Base-by-base conservation (phyloP, 2,329 filamentous ascomycete genomes). In the Ophiosphaerella herpotricha region DNA sequence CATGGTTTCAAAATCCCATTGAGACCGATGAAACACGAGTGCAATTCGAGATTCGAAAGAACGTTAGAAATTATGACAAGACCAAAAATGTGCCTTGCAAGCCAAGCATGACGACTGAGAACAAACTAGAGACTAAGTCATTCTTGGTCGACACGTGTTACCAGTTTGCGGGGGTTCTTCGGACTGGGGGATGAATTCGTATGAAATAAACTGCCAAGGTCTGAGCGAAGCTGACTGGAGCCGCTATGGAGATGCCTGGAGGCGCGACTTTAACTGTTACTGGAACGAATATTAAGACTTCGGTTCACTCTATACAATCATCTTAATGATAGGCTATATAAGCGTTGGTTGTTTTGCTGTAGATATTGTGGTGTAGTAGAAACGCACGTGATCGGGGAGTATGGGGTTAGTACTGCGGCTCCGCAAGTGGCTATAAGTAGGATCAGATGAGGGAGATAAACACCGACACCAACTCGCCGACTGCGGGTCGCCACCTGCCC, bases 61-160 rank as follows among this genome's bases (percentile, higher is more conserved):
- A 36, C 1, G 33, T 58, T 31, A 11, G 29, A n/a, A 26, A 36
- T 6, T 57, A 55, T 26, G 26, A 39, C 39, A 37, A 32, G 13
- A 26, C 11, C 4, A 2, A 26, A 5, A 35, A 21, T 9, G 32
- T 12, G 2, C 8, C 31, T 4, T 60, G 55, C 29, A 43, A 31
- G 21, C 57, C 57, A 6, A 35, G 13, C 6, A 41, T 57, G 36
- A 29, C 14, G 3, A 57, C 58, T 3, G 53, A 58, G 36, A 48
- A 48, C 7, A 43, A 42, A 5, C 48, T 38, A 7, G 55, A 60
- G 23, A 33, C 14, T 2, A 7, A 42, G 6, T 41, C 37, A 1
- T 60, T 56, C 21, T 13, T 23, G 7, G 31, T 56, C 11, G 12
- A 52, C 5, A 32, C 45, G 3, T 48, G 45, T 16, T 42, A 14